A percentile compares a stretch with the other conserved stretches of the same genome.
These are phyloP conservation scores for Punica granatum DNA, from an alignment of 345 rosid genomes.

Conservation along the genomic window DNA sequence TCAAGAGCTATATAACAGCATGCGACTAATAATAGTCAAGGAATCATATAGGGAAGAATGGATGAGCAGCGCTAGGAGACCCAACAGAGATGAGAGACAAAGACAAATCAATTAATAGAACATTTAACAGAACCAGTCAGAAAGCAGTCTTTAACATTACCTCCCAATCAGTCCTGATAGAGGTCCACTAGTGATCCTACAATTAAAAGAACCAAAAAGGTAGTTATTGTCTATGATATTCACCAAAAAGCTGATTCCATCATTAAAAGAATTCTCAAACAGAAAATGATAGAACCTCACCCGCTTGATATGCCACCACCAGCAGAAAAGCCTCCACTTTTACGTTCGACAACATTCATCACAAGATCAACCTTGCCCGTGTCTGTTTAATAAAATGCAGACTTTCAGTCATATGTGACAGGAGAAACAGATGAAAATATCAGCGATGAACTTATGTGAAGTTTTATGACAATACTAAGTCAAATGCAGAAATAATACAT, in stretches of 20 bases:
- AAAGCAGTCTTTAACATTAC: conserved; percentile 21
- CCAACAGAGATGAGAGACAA: background rate
- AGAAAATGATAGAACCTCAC: conserved; percentile 25
- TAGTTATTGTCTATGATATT: background rate
- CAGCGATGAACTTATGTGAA: background rate
- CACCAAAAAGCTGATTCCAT: background rate
- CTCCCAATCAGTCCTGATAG: conserved; percentile 88
- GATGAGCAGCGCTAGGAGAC: background rate
- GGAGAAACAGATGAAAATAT: background rate
- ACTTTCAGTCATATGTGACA: background rate
- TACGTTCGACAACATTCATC: conserved; percentile 92
- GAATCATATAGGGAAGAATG: background rate
- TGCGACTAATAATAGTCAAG: background rate
- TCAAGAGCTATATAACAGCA: background rate
- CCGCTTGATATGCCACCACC: conserved; percentile 97
- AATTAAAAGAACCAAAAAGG: conserved; percentile 15
- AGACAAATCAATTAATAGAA: background rate
- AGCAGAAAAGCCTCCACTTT: conserved; percentile 93
- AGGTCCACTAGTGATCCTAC: conserved; percentile 93
- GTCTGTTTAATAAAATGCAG: conserved; percentile 25
- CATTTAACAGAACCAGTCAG: background rate
- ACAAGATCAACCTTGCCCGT: conserved; percentile 83
- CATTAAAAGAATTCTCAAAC: background rate
- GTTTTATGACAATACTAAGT: background rate
- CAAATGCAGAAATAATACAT: background rate